phyloP scores from a whole-genome alignment of 2,329 filamentous ascomycete genomes.

The Talaromyces amestolkiae region DNA sequence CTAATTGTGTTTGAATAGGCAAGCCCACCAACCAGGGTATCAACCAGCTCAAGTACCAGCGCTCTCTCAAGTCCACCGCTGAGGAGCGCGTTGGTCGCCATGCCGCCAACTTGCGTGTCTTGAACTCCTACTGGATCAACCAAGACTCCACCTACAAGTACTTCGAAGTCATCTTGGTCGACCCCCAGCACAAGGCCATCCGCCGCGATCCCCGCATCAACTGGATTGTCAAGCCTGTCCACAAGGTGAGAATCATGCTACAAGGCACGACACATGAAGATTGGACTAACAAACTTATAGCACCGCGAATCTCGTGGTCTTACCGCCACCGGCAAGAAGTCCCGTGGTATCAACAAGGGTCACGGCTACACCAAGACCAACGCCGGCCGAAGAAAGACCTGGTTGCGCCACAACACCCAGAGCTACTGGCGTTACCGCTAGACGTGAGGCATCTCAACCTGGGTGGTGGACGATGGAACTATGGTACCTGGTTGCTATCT shows the following conservation, averaged over 20 bases:
- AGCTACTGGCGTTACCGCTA: slow-evolving; percentile 97
- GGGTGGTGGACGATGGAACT: slow-evolving; percentile 27
- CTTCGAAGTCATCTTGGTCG: slow-evolving; percentile 99
- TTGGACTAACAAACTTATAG: slow-evolving; percentile 42
- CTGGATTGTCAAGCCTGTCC: slow-evolving; percentile 99
- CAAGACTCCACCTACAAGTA: slow-evolving; percentile 99
- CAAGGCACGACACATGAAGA: neutral
- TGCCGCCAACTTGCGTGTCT: slow-evolving; percentile 97
- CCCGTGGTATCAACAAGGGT: slow-evolving; percentile 98
- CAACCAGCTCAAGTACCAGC: slow-evolving; percentile 99
- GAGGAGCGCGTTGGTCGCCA: slow-evolving; percentile 99
- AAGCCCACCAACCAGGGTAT: slow-evolving; percentile 99
- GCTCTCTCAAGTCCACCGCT: slow-evolving; percentile 93
- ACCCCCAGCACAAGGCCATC: slow-evolving; percentile 99
- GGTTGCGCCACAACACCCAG: slow-evolving; percentile 99
- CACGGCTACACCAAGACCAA: slow-evolving; percentile 99
- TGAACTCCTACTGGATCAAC: slow-evolving; percentile 99
- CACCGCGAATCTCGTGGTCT: slow-evolving; percentile 98
- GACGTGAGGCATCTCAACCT: slow-evolving; percentile 24
- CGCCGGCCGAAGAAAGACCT: slow-evolving; percentile 98
- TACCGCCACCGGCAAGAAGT: slow-evolving; percentile 99
- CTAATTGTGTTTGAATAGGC: slow-evolving; percentile 57
- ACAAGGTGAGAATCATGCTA: slow-evolving; percentile 62
- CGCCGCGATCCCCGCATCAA: slow-evolving; percentile 98
- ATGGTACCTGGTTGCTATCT: slow-evolving; percentile 32